Conservation (phyloP, 257 asterid species). For the Penstemon newberryi region DNA sequence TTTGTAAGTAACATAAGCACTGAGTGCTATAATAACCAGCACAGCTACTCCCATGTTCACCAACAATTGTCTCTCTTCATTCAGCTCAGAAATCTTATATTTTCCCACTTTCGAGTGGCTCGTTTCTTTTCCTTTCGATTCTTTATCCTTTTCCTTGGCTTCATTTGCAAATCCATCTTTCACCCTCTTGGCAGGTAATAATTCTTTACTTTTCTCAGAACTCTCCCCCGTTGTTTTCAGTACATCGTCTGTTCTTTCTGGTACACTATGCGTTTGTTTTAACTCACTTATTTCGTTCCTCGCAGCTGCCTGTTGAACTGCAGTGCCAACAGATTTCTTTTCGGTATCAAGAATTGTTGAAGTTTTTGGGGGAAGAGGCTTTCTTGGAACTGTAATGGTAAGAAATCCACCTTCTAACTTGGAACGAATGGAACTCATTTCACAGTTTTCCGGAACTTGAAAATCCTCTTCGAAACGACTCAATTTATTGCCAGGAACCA, state of each 20-base stretch:
- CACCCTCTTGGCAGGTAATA: constrained; percentile 25
- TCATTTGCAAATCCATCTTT: constrained; percentile 10
- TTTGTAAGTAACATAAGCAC: constrained; percentile 51
- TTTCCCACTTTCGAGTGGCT: constrained; percentile 25
- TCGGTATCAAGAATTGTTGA: constrained; percentile 10
- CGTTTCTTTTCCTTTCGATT: constrained; percentile 19
- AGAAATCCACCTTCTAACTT: constrained; percentile 62
- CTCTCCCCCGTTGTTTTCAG: constrained; percentile 19
- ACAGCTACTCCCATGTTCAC: constrained; percentile 68
- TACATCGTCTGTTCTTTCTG: neutral
- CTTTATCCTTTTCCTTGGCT: constrained; percentile 26
- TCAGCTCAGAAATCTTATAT: constrained; percentile 35
- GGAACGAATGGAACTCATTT: constrained; percentile 52
- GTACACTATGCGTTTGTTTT: constrained; percentile 10
- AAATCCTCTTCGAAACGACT: constrained; percentile 71
- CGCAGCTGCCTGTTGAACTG: constrained; percentile 13
- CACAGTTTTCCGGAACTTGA: constrained; percentile 55
- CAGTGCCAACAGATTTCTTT: neutral
- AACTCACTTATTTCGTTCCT: neutral
- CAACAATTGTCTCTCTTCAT: constrained; percentile 62
- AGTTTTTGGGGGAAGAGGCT: constrained; percentile 28
- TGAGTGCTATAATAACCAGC: constrained; percentile 61
- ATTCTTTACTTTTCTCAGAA: constrained; percentile 22
- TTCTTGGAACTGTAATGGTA: constrained; percentile 51
- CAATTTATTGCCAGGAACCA: constrained; percentile 68